These are phyloP conservation scores for Fusarium oxysporum DNA, from an alignment of 2,329 filamentous ascomycete genomes.

Conservation along the genomic window DNA sequence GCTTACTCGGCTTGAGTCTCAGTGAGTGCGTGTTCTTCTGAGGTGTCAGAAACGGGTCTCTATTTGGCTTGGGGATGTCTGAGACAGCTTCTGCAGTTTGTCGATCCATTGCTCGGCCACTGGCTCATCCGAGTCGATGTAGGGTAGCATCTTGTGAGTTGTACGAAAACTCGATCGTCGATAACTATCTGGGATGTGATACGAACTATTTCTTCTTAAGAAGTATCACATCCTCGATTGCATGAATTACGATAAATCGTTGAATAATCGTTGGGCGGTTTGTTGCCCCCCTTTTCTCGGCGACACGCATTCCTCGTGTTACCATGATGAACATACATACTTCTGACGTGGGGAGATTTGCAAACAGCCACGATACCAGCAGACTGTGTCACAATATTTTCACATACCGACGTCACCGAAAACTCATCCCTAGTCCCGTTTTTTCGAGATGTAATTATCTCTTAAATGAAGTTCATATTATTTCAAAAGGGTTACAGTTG, in stretches of 20 bases:
- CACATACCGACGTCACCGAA: slow-evolving; percentile 28
- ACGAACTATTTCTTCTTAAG: slow-evolving; percentile 1
- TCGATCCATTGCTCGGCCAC: slow-evolving; percentile 9
- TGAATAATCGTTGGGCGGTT: slow-evolving; percentile 1
- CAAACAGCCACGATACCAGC: slow-evolving; percentile 36
- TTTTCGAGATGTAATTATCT: background rate
- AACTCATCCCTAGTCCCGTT: slow-evolving; percentile 3
- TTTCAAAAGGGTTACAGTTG: background rate
- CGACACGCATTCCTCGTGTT: slow-evolving; percentile 35
- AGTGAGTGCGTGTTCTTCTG: slow-evolving; percentile 14
- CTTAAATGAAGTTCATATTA: background rate
- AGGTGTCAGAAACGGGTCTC: slow-evolving; percentile 27
- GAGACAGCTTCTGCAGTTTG: slow-evolving; percentile 17
- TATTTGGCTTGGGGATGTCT: slow-evolving; percentile 13
- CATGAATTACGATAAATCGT: background rate
- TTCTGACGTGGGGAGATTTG: slow-evolving; percentile 22
- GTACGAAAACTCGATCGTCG: background rate
- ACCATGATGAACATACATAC: slow-evolving; percentile 15
- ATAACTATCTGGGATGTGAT: background rate
- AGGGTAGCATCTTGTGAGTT: slow-evolving; percentile 20
- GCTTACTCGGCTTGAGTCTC: slow-evolving; percentile 18
- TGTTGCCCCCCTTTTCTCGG: slow-evolving; percentile 21
- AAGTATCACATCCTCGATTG: background rate
- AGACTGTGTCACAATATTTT: slow-evolving; percentile 12
- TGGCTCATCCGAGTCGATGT: slow-evolving; percentile 19